These are phyloP conservation scores for Neonectria coccinea DNA, from an alignment of 2,329 filamentous ascomycete genomes.

Conservation along the genomic window DNA sequence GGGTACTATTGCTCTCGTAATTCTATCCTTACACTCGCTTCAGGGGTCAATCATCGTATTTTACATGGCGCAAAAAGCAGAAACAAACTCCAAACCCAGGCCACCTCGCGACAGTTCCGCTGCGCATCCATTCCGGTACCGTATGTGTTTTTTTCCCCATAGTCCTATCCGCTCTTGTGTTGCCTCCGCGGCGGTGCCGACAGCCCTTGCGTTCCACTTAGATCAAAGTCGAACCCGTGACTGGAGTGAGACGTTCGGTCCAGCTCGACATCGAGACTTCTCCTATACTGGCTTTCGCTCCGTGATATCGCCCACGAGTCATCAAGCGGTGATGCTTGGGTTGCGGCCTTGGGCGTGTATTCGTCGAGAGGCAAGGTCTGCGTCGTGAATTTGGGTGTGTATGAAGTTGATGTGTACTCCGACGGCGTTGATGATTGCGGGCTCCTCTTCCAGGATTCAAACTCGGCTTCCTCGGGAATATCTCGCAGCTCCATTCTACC, in stretches of 20 bases:
- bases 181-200: slow-evolving; percentile 36
- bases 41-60: neutral
- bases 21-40: neutral
- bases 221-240: slow-evolving; percentile 40
- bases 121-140: neutral
- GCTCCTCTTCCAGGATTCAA: slow-evolving; percentile 1
- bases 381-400: slow-evolving; percentile 3
- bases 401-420: slow-evolving; percentile 14
- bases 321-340: slow-evolving; percentile 20
- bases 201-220: slow-evolving; percentile 37
- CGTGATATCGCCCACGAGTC: slow-evolving; percentile 37
- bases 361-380: slow-evolving; percentile 20
- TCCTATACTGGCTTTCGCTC: slow-evolving; percentile 24
- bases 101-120: neutral
- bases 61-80: neutral
- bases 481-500: slow-evolving; percentile 37
- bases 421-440: slow-evolving; percentile 6
- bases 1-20: neutral
- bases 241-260: slow-evolving; percentile 33
- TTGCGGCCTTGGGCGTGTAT: neutral
- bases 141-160: neutral
- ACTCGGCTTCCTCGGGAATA: slow-evolving; percentile 37
- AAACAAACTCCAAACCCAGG: neutral
- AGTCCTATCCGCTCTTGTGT: neutral
- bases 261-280: slow-evolving; percentile 33